Base-by-base conservation (phyloP, 805 yeast species). In the Kluyveromyces lactis region DNA sequence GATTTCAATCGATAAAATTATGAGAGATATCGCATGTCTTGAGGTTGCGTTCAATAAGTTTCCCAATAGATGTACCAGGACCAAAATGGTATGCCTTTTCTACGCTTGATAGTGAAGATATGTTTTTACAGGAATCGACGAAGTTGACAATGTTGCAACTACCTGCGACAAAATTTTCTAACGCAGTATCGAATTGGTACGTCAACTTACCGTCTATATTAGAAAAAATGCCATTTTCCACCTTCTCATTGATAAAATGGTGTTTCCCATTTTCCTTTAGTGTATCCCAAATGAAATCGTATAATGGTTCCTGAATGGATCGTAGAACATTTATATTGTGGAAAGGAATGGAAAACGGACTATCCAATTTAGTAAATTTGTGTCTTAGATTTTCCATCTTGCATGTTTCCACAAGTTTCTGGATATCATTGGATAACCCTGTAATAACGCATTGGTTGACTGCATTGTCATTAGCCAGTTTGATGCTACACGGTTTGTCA, bases 61-160 rank as follows among this genome's bases (percentile, higher is more conserved):
- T 55, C 35, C 50, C 49, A 10, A 61, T 48, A 7, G 53, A 62
- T 17, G 45, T 52, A 3, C 63, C 59, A 2, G 64, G 64, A 3
- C 64, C 64, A 40, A 56, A 47, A 38, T 55, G 52, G 3, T 54
- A 41, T 3, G 58, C 54, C 23, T 45, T 42, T n/a, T 42, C 36
- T 3, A 47, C 17, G 3, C 46, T 38, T 8, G 33, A 27, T 23
- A 18, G 13, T 34, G 52, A 53, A 8, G 33, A 8, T 6, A 60
- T 47, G 9, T 60, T 58, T 27, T 53, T 53, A 40, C 56, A 59
- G 42, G 62, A 59, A 33, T 45, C 47, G 10, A 59, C 54, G 40
- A 61, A 60, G 13, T 60, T 57, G 7, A 61, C 63, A 1, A 63
- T 56, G 36, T 49, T 58, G 21, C 55, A 49, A 38, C 60, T 53